Percentiles rank a stretch among this genome's conserved stretches.
phyloP scores from a whole-genome alignment of 345 rosid species.

The Kandelia obovata region DNA sequence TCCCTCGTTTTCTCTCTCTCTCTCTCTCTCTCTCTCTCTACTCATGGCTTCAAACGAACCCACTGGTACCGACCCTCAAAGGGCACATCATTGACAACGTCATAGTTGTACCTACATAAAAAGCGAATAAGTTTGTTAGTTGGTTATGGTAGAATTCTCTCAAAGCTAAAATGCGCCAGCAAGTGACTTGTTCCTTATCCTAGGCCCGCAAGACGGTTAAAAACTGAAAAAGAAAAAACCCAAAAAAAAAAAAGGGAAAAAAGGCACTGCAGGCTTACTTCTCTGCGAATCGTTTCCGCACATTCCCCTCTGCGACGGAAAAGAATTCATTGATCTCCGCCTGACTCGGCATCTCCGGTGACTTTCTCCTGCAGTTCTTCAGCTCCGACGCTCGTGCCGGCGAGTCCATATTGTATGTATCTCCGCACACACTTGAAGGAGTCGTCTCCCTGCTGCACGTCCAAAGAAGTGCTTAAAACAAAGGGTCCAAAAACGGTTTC shows the following conservation, averaged over 20 bases:
- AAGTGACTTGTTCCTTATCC: constrained; percentile 25
- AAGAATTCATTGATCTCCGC: constrained; percentile 46
- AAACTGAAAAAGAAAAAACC: no score
- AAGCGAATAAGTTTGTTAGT: constrained; percentile 35
- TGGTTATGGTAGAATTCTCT: constrained; percentile 27
- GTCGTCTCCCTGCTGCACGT: constrained; percentile 28
- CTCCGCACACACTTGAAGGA: constrained; percentile 28
- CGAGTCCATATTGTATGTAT: constrained; percentile 24
- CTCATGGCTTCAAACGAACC: constrained; percentile 44
- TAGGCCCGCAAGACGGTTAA: constrained; percentile 24
- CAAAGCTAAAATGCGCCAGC: constrained; percentile 23
- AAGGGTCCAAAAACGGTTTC: neutral
- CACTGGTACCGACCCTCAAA: constrained; percentile 69
- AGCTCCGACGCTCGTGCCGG: constrained; percentile 8
- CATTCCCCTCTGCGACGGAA: constrained; percentile 32
- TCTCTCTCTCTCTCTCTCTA: no score
- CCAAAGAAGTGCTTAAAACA: neutral
- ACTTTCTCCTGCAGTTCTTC: neutral
- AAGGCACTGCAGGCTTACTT: constrained; percentile 35
- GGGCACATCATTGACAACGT: constrained; percentile 60
- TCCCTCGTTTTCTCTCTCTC: neutral
- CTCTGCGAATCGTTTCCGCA: constrained; percentile 43
- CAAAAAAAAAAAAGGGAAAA: no score
- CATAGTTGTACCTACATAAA: constrained; percentile 68
- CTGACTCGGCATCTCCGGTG: constrained; percentile 25